Base-by-base conservation (phyloP, 495 filamentous ascomycete genomes). In the Aspergillus incahuasiensis region DNA sequence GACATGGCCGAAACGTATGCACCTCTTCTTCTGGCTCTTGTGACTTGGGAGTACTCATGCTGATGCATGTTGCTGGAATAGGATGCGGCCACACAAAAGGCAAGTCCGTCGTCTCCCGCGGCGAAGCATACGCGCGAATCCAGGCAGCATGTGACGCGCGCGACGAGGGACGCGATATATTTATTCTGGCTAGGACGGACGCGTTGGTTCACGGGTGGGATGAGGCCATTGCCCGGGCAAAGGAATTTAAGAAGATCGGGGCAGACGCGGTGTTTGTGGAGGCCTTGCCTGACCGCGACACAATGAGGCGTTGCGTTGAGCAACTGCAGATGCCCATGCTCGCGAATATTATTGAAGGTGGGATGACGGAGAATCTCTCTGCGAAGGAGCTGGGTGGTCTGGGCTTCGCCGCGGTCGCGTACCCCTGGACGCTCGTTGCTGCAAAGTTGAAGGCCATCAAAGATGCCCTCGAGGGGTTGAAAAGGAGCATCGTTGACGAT, bases 61-160 rank as follows among this genome's bases (percentile, higher is more conserved):
- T 34, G 4, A 5, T 1, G 5, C n/a, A n/a, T 19, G 7, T 24
- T 28, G 8, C 8, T 28, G 3, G 5, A 5, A 19, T 53, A 74
- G 71, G 73, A 21, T 78, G 72, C 40, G 72, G 73, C 1, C 74
- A 78, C 44, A 75, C 72, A 1, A 74, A 76, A 47, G 74, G 72
- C 0, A 78, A 75, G 52, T 62, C 61, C 5, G 70, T 76, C 5
- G 72, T 78, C 1, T 68, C 67, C n/a, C 63, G 71, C 1, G 71
- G 64, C 7, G 73, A 78, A 50, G 72, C 71, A 3, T 76, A 60
- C 39, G 72, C 70, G 3, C 61, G 74, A 5, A 70, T 75, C 38
- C 67, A 70, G 48, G 72, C 72, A 16, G 74, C 72, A 3, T 59
- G 55, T 20, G 73, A 75, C 48, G 68, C 74, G 6, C 68, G 72